phyloP scores from a whole-genome alignment of 108 stramenopile genomes.

The Cyclotella cryptica region DNA sequence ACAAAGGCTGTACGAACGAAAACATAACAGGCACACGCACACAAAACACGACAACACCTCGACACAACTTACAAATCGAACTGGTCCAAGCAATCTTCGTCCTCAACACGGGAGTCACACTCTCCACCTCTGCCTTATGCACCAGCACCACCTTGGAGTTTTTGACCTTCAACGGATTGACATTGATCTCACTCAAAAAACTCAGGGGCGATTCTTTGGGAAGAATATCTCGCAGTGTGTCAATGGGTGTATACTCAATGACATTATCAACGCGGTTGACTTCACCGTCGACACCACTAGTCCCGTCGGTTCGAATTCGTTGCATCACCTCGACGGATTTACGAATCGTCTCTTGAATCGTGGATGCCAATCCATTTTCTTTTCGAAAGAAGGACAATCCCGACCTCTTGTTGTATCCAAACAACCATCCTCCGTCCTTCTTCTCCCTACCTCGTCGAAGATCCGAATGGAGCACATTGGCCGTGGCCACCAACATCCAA shows the following conservation, averaged over 20 bases:
- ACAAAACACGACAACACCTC: background rate
- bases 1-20: background rate
- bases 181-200: constrained; percentile 48
- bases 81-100: constrained; percentile 61
- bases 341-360: constrained; percentile 44
- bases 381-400: constrained; percentile 31
- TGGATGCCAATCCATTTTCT: constrained; percentile 49
- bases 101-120: constrained; percentile 52
- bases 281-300: constrained; percentile 23
- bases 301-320: constrained; percentile 59
- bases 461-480: constrained; percentile 31
- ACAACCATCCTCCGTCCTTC: background rate
- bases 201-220: constrained; percentile 36
- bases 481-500: constrained; percentile 73
- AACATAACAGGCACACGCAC: background rate
- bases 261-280: constrained; percentile 75
- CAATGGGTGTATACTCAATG: constrained; percentile 64
- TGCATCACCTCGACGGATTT: constrained; percentile 70
- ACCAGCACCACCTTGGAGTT: constrained; percentile 68
- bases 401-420: constrained; percentile 2
- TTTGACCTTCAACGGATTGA: constrained; percentile 75
- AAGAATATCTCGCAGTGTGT: constrained; percentile 46
- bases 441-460: constrained; percentile 4
- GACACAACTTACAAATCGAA: constrained; percentile 47
- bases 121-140: constrained; percentile 79